phyloP scores from a whole-genome alignment of 2,329 filamentous ascomycete species.

The Fusarium duplospermum region DNA sequence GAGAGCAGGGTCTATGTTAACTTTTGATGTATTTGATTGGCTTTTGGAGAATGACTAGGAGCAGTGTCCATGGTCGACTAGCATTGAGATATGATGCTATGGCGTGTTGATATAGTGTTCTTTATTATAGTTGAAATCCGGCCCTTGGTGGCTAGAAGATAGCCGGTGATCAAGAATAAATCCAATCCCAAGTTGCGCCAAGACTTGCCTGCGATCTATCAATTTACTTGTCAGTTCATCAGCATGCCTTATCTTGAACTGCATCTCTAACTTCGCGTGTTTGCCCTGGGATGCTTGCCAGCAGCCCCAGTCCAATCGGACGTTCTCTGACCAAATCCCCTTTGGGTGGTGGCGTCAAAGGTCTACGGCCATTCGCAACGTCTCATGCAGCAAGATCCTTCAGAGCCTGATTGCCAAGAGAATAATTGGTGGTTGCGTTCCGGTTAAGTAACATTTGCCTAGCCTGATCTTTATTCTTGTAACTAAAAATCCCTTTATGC shows the following conservation, averaged over 20 bases:
- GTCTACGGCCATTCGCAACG: not conserved
- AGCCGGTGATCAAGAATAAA: not conserved
- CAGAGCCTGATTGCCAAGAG: not conserved
- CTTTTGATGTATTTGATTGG: slow-evolving; percentile 2
- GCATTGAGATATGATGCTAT: no score
- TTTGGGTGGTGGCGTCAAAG: not conserved
- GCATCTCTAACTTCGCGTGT: not conserved
- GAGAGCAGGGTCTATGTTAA: slow-evolving; percentile 38
- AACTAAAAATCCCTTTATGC: no score
- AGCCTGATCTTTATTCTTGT: no score
- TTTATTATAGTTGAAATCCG: no score
- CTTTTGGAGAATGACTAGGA: not conserved
- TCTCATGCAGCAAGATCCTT: not conserved
- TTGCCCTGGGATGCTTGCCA: not conserved
- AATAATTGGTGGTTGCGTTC: no score
- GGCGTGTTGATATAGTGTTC: no score
- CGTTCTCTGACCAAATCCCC: not conserved
- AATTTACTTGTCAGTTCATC: not conserved
- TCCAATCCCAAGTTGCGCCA: not conserved
- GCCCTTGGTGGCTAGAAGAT: no score
- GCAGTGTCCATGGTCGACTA: not conserved
- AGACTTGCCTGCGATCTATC: not conserved
- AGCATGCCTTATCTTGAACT: not conserved
- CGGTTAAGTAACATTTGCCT: no score
- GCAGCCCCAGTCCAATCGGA: not conserved